phyloP scores from a whole-genome alignment of 148 eudicot genomes.

The Bassia scoparia region DNA sequence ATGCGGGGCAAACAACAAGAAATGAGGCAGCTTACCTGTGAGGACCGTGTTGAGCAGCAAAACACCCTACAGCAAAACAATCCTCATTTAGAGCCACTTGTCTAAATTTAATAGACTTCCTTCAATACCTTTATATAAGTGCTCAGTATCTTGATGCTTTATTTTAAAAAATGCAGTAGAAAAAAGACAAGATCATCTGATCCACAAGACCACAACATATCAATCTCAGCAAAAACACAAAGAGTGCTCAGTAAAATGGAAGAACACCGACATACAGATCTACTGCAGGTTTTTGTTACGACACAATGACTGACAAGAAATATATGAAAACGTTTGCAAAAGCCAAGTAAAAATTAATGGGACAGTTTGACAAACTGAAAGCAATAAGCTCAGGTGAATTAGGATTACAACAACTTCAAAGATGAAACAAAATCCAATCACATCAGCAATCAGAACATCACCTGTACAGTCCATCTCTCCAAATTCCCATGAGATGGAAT shows the following conservation, averaged over 20 bases:
- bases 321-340: not conserved
- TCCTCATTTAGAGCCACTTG: not conserved
- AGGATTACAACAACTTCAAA: constrained; percentile 1
- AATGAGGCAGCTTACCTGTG: constrained; percentile 48
- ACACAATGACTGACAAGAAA: not conserved
- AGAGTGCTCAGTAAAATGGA: not conserved
- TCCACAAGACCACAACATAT: not conserved
- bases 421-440: not conserved
- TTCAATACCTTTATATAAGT: not conserved
- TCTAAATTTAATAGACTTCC: not conserved
- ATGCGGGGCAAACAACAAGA: not conserved
- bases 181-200: not conserved
- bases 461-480: constrained; percentile 95
- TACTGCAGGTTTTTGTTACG: not conserved
- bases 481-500: constrained; percentile 86
- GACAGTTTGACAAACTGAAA: not conserved
- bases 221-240: constrained; percentile 5
- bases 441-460: constrained; percentile 22
- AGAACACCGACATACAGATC: not conserved
- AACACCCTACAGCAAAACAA: constrained; percentile 59
- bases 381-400: not conserved
- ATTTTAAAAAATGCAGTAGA: not conserved
- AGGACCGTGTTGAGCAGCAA: constrained; percentile 87
- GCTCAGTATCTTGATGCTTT: not conserved
- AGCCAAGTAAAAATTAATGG: not conserved